A percentile compares a stretch with the other conserved stretches of the same genome.
Conservation (phyloP, 2,329 filamentous ascomycete genomes). For the Aspergillus awamori region DNA sequence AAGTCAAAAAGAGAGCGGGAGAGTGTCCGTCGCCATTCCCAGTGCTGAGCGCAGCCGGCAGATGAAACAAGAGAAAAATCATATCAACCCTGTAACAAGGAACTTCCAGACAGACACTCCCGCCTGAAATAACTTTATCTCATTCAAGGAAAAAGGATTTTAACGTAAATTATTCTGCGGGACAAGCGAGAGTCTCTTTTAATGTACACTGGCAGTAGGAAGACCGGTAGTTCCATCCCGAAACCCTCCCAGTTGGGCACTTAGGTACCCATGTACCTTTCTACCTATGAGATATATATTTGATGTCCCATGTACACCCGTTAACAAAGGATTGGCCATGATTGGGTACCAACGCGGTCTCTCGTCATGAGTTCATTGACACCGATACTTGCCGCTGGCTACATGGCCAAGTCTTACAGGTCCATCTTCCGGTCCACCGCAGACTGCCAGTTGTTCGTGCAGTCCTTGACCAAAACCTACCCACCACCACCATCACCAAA, state of each 20-base stretch:
- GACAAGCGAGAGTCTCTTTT: not conserved
- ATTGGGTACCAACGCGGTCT: conserved; percentile 3
- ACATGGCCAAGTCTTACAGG: conserved; percentile 25
- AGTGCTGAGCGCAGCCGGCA: too few relatives aligned
- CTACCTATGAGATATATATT: not conserved
- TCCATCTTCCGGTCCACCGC: conserved; percentile 7
- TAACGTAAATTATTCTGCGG: not conserved
- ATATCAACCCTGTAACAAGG: not conserved
- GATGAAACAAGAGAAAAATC: not conserved
- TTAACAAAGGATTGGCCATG: not conserved
- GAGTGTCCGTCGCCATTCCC: not conserved
- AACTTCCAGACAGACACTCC: not conserved
- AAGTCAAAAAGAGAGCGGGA: not conserved
- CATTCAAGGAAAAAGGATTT: not conserved
- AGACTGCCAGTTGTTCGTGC: conserved; percentile 19
- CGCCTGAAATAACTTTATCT: not conserved
- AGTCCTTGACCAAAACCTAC: not conserved
- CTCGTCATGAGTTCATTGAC: not conserved
- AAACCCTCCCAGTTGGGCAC: not conserved
- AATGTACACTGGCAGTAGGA: not conserved
- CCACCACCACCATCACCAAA: not conserved
- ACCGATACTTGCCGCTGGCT: conserved; percentile 11
- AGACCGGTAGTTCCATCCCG: not conserved
- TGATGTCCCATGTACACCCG: not conserved
- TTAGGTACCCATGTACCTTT: not conserved